phyloP scores from a whole-genome alignment of 768 basidiomycete genomes.

The Russula sp. region DNA sequence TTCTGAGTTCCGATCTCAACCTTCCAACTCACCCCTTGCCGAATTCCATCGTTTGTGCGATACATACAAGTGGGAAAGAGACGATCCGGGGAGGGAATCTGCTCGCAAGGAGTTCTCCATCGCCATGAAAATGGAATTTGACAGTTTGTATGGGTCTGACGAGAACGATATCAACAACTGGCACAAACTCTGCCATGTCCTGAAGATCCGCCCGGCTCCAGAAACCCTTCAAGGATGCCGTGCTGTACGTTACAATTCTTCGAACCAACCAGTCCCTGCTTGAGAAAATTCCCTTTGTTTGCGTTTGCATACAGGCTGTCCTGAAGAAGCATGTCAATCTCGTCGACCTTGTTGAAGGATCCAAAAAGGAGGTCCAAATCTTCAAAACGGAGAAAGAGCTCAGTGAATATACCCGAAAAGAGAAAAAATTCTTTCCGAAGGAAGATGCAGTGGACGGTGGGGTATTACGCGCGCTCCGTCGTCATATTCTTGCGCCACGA shows the following conservation, averaged over 20 bases:
- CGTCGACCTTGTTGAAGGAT: slow-evolving; percentile 29
- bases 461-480: slow-evolving; percentile 29
- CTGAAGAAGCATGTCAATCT: slow-evolving; percentile 29
- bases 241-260: neutral
- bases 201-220: slow-evolving; percentile 21
- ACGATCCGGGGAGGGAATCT: neutral
- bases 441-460: slow-evolving; percentile 29
- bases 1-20: slow-evolving; percentile 14
- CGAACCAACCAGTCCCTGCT: neutral
- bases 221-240: neutral
- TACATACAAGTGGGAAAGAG: neutral
- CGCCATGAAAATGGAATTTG: slow-evolving; percentile 22
- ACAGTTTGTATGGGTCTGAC: slow-evolving; percentile 23
- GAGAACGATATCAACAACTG: slow-evolving; percentile 20
- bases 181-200: slow-evolving; percentile 19
- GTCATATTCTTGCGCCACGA: slow-evolving; percentile 24
- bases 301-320: neutral
- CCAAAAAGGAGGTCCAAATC: slow-evolving; percentile 18
- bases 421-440: slow-evolving; percentile 29
- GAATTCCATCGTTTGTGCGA: slow-evolving; percentile 20
- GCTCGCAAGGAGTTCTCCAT: neutral
- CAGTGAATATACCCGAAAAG: slow-evolving; percentile 25
- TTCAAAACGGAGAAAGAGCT: slow-evolving; percentile 28
- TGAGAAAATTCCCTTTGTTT: neutral
- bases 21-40: neutral